Evolutionary conservation across 805 yeast species (phyloP), one percentile per base, ranked within the genome.

Genomic region (Helenozyma rhizophorensis): DNA sequence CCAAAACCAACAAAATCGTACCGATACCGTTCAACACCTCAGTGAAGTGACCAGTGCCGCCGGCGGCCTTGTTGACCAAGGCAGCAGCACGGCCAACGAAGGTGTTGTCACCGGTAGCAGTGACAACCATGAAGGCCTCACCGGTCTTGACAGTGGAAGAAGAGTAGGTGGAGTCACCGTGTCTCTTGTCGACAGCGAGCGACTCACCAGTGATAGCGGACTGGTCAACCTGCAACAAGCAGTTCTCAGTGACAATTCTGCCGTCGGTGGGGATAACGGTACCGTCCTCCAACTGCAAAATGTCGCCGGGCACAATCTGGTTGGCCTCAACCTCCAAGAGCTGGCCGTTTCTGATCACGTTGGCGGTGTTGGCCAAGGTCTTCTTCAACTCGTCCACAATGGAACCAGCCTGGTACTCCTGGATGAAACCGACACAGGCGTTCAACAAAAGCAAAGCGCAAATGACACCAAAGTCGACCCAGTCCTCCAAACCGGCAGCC

Each of bases 381-480:
- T 88, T 89, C 76, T 88, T 89, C 72, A 88, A 79, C 67, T 88
- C 96, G 38, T 87, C 96, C 51, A 88, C 96, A 75, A 88, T 88
- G 44, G 96, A 87, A 74, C 96, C 96, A 48, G 97, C 97, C 72
- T 88, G 96, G 83, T 71, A 89, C 70, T 88, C 97, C 74, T 88
- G 97, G 52, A 86, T 74, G 80, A 88, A 88, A 78, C 97, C 97
- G 64, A 88, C 96, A 55, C 71, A 69, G 47, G 96, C 96, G 70
- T 88, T 88, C 62, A 88, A 78, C 65, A 80, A 52, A 54, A 88
- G 74, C 53, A 88, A 70, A 69, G 83, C 96, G 67, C 85, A 79
- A 62, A 88, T 88, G 63, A 88, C 97, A 79, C 97, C 96, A 74
- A 88, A 88, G 78, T 88, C 96, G 59, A 88, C 96, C 96, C 96